phyloP scores from a whole-genome alignment of 2,329 filamentous ascomycete genomes.

The Atkinsonella texensis region DNA sequence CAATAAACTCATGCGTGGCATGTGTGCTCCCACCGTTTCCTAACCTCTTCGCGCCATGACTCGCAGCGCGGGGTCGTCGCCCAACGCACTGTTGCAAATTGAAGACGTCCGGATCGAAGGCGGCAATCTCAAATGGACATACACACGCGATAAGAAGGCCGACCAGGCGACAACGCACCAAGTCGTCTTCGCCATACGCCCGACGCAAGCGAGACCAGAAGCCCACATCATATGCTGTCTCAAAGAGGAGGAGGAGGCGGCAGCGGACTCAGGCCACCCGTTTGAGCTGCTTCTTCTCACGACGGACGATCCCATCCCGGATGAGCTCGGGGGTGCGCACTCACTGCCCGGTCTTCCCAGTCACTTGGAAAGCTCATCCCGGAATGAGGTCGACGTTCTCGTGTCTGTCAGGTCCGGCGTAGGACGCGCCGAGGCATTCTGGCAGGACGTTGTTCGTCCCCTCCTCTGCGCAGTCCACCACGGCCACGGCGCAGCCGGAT shows the following conservation, averaged over 20 bases:
- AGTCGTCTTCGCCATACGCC: constrained; percentile 16
- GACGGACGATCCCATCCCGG: constrained; percentile 20
- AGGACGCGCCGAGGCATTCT: constrained; percentile 43
- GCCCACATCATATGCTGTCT: constrained; percentile 26
- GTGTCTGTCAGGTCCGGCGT: constrained; percentile 57
- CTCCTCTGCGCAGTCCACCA: constrained; percentile 32
- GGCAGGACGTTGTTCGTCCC: constrained; percentile 40
- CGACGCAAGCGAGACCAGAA: not conserved
- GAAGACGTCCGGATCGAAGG: constrained; percentile 13
- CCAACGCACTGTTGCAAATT: constrained; percentile 2
- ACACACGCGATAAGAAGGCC: constrained; percentile 7
- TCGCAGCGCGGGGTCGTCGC: not conserved
- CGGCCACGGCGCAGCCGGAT: not conserved
- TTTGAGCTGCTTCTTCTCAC: constrained; percentile 19
- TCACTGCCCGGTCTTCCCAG: constrained; percentile 22
- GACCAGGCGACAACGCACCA: constrained; percentile 12
- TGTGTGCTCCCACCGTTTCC: too few relatives aligned
- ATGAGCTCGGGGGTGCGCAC: constrained; percentile 20
- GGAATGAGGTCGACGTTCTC: constrained; percentile 44
- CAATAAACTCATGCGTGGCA: too few relatives aligned
- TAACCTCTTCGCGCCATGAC: not conserved
- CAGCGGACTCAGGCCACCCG: constrained; percentile 11
- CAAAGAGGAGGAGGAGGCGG: constrained; percentile 17
- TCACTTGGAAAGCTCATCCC: constrained; percentile 18
- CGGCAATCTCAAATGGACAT: constrained; percentile 17